Percentiles rank a stretch among this genome's conserved stretches.
Evolutionary conservation across 2,329 filamentous ascomycete genomes (phyloP).

Genomic region (Talaromyces sp.): DNA sequence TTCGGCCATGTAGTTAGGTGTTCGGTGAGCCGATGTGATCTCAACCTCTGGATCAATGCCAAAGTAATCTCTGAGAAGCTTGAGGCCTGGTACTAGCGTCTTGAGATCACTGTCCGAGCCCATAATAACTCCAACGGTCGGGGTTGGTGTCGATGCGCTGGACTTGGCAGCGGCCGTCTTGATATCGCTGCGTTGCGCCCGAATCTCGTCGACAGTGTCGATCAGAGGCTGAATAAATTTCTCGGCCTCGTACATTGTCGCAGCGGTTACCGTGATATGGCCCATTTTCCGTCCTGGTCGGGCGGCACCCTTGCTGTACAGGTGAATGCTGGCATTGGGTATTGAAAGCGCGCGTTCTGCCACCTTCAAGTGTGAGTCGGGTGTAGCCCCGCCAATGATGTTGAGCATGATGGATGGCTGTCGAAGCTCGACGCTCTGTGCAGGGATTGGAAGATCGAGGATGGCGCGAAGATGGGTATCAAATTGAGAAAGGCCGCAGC

Average conservation of each 20-base stretch:
- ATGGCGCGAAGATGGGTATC: slow-evolving; percentile 85
- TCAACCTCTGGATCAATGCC: slow-evolving; percentile 41
- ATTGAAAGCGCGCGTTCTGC: slow-evolving; percentile 53
- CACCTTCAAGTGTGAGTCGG: slow-evolving; percentile 56
- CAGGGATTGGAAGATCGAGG: slow-evolving; percentile 61
- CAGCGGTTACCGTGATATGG: slow-evolving; percentile 77
- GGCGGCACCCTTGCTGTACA: slow-evolving; percentile 83
- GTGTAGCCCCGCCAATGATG: slow-evolving; percentile 54
- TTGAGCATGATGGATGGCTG: slow-evolving; percentile 52
- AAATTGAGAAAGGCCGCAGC: slow-evolving; percentile 83
- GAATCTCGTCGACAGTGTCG: slow-evolving; percentile 72
- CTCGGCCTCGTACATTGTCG: slow-evolving; percentile 63
- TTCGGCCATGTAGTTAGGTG: slow-evolving; percentile 63
- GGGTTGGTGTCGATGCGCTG: slow-evolving; percentile 25
- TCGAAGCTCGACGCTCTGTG: slow-evolving; percentile 40
- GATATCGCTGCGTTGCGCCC: slow-evolving; percentile 47
- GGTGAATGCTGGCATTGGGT: slow-evolving; percentile 64
- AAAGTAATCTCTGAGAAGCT: slow-evolving; percentile 39
- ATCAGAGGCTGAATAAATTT: slow-evolving; percentile 66
- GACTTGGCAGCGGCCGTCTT: slow-evolving; percentile 28
- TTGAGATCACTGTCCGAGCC: slow-evolving; percentile 45
- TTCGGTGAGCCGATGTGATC: slow-evolving; percentile 58
- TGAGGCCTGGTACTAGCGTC: slow-evolving; percentile 40
- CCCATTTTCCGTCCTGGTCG: slow-evolving; percentile 91
- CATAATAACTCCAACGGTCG: slow-evolving; percentile 44